phyloP scores from a whole-genome alignment of 768 basidiomycete genomes.

The Mycena polygramma region DNA sequence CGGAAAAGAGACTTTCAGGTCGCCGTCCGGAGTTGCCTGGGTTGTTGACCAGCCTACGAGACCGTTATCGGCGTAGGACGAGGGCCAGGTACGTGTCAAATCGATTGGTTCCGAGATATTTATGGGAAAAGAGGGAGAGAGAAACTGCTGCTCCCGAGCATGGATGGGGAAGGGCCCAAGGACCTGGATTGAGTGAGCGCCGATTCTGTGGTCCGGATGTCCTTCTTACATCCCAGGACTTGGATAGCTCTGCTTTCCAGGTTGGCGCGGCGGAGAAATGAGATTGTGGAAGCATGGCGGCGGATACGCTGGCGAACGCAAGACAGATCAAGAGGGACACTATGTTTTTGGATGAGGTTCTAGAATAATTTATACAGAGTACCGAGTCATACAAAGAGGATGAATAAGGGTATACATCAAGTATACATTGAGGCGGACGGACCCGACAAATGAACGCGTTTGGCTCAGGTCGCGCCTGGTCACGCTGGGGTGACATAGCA shows the following conservation, averaged over 20 bases:
- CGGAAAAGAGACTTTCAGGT: slow-evolving; percentile 74
- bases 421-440: no score
- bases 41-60: slow-evolving; percentile 69
- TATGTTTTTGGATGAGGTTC: no score
- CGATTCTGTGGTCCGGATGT: slow-evolving; percentile 7
- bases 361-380: no score
- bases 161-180: slow-evolving; percentile 89
- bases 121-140: slow-evolving; percentile 84
- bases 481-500: background rate
- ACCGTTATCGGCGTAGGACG: slow-evolving; percentile 77
- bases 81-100: slow-evolving; percentile 66
- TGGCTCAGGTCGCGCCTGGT: no score
- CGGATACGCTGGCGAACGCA: background rate
- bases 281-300: slow-evolving; percentile 25
- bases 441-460: no score
- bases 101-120: slow-evolving; percentile 69
- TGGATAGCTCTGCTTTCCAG: slow-evolving; percentile 47
- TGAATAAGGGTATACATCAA: no score
- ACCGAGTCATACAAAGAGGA: no score
- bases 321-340: background rate
- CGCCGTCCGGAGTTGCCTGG: slow-evolving; percentile 56
- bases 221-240: slow-evolving; percentile 56
- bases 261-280: background rate
- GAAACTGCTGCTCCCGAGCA: slow-evolving; percentile 84
- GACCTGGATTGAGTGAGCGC: slow-evolving; percentile 56